Conservation (phyloP, 2,329 filamentous ascomycete species). For the Podosphaera fusca region DNA sequence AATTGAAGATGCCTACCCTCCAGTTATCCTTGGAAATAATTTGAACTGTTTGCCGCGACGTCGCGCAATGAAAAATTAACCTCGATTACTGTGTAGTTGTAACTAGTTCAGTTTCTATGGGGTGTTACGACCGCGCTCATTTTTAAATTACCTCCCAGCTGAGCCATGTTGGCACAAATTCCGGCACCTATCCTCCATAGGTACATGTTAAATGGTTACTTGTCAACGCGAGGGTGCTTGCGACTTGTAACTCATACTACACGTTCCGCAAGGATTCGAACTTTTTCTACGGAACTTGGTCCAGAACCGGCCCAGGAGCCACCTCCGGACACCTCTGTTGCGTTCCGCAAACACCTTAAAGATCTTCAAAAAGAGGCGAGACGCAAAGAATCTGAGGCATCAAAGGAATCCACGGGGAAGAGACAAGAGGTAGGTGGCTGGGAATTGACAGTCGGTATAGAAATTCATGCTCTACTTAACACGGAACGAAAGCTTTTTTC, state of each 20-base stretch:
- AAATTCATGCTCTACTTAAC: slow-evolving; percentile 93
- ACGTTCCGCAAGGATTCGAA: slow-evolving; percentile 5
- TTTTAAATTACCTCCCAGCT: too few species aligned
- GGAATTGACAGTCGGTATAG: slow-evolving; percentile 89
- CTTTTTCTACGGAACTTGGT: slow-evolving; percentile 4
- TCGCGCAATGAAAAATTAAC: too few species aligned
- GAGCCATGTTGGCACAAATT: slow-evolving; percentile 8
- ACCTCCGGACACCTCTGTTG: slow-evolving; percentile 13
- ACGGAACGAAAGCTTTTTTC: slow-evolving; percentile 81
- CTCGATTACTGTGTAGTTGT: too few species aligned
- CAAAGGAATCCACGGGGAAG: slow-evolving; percentile 15
- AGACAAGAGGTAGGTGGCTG: slow-evolving; percentile 32
- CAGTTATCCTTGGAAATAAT: too few species aligned
- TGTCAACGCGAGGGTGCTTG: slow-evolving; percentile 12
- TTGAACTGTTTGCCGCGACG: too few species aligned
- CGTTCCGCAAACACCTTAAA: slow-evolving; percentile 50
- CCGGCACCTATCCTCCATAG: slow-evolving; percentile 11
- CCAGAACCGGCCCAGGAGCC: slow-evolving; percentile 4
- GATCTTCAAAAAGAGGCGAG: slow-evolving; percentile 31
- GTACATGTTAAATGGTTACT: slow-evolving; percentile 14
- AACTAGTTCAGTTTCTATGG: too few species aligned
- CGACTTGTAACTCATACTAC: slow-evolving; percentile 3
- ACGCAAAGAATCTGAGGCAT: slow-evolving; percentile 18
- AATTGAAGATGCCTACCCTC: too few species aligned
- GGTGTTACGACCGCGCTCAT: too few species aligned